These are phyloP conservation scores for Saussurea involucrata DNA, from an alignment of 129 eudicot genomes.

Conservation along the genomic window DNA sequence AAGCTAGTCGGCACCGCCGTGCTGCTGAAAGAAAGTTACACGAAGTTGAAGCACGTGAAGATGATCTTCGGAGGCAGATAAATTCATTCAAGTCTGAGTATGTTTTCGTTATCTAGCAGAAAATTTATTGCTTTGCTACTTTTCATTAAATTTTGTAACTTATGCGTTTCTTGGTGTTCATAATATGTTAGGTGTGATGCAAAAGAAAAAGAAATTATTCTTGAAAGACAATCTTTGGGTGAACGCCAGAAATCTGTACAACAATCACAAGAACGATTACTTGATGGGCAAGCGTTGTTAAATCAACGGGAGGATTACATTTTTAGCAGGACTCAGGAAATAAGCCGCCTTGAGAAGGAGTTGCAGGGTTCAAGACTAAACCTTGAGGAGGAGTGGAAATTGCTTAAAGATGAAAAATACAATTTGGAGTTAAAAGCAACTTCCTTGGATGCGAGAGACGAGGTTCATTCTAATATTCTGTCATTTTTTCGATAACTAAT, in stretches of 20 bases:
- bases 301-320: constrained; percentile 80
- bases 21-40: constrained; percentile 84
- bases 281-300: constrained; percentile 79
- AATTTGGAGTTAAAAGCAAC: constrained; percentile 47
- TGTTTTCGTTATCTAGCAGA: constrained; percentile 18
- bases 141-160: constrained; percentile 1
- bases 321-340: constrained; percentile 49
- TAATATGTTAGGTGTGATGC: constrained; percentile 59
- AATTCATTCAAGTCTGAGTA: constrained; percentile 74
- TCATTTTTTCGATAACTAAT: not conserved
- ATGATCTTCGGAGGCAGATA: constrained; percentile 80
- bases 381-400: constrained; percentile 44
- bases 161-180: not conserved
- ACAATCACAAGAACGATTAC: constrained; percentile 64
- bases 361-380: constrained; percentile 47
- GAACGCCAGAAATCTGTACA: constrained; percentile 75
- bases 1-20: constrained; percentile 59
- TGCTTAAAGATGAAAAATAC: constrained; percentile 49
- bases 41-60: constrained; percentile 95
- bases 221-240: constrained; percentile 69
- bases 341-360: constrained; percentile 66
- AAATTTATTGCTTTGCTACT: not conserved
- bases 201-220: constrained; percentile 71
- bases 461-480: constrained; percentile 36
- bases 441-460: constrained; percentile 65